Conservation (phyloP, 2,329 filamentous ascomycete species). For the Neopestalotiopsis sp. region DNA sequence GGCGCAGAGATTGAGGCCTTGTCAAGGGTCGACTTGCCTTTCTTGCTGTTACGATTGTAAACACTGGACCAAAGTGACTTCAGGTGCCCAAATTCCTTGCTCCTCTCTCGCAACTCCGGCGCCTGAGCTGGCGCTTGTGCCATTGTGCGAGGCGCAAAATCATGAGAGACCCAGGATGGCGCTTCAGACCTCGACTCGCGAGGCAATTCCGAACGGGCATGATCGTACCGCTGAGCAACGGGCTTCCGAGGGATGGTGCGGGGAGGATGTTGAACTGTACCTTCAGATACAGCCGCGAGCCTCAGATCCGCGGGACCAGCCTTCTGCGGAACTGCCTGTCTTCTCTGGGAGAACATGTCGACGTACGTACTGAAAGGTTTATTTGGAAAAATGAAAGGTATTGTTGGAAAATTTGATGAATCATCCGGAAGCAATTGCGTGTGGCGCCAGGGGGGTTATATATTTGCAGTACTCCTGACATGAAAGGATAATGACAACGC, state of each 20-base stretch:
- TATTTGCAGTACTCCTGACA: neutral
- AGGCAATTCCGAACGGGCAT: neutral
- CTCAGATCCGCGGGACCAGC: slow-evolving; percentile 8
- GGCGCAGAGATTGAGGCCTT: slow-evolving; percentile 9
- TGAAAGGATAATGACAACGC: neutral
- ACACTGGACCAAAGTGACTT: neutral
- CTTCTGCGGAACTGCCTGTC: slow-evolving; percentile 2
- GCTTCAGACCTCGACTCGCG: neutral
- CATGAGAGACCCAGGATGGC: neutral
- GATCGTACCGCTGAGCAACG: neutral
- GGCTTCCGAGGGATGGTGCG: slow-evolving; percentile 6
- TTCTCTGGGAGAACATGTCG: neutral
- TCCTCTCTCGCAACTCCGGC: neutral
- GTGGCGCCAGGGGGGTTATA: neutral
- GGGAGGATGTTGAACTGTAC: neutral
- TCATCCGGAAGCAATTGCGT: neutral
- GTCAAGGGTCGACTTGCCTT: neutral
- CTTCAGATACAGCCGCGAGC: too few species aligned
- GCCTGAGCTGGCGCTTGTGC: neutral
- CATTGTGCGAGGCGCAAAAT: neutral
- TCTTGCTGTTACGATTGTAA: neutral
- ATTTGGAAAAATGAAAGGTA: neutral
- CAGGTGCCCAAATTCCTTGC: neutral
- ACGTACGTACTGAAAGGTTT: neutral
- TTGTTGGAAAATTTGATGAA: neutral